Evolutionary conservation across 345 rosid species (phyloP), one percentile per base, ranked within the genome.

Genomic region (Trapa incisa): DNA sequence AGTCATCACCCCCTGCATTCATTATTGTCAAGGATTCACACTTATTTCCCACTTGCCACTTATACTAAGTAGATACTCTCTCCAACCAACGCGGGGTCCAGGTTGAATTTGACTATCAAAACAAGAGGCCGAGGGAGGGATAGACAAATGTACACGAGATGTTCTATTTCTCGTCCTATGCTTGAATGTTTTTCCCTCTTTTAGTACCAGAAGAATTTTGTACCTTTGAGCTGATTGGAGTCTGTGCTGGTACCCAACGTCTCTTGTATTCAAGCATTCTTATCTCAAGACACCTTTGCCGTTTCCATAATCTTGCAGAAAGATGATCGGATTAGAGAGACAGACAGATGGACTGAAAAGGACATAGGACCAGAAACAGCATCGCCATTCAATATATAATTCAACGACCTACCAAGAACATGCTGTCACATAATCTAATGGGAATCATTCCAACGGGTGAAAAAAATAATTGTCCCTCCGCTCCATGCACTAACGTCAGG

Each of bases 311-410:
- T n/a, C 60, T n/a, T 29, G 33, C 60, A 11, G 35, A 33, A 58
- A 58, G 0, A 1, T 1, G 63, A 58, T 58, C 12, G 12, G 63
- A 58, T 32, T 57, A 29, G 61, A 29, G 61, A 57, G 61, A 57
- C 37, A 11, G 32, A 41, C 63, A 32, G 29, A 22, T 22, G 29
- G 29, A 22, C 3, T 32, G 63, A 58, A 2, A 58, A 32, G 37
- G 63, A 58, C 63, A 32, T 58, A 37, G 63, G 63, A 58, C 12
- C 63, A 58, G 63, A 58, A 58, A 58, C 63, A 9, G 0, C 63
- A 58, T 33, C 16, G 0, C 38, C 63, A 35, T 58, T 7, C 16
- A n/a, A 15, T 29, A 29, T 11, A 57, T 29, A 41, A 41, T 41
- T 58, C 63, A 7, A 32, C 35, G 37, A 11, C 37, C 5, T 58